phyloP scores from a whole-genome alignment of 1,284 basidiomycete species.

The Cryptococcus amylolentus region DNA sequence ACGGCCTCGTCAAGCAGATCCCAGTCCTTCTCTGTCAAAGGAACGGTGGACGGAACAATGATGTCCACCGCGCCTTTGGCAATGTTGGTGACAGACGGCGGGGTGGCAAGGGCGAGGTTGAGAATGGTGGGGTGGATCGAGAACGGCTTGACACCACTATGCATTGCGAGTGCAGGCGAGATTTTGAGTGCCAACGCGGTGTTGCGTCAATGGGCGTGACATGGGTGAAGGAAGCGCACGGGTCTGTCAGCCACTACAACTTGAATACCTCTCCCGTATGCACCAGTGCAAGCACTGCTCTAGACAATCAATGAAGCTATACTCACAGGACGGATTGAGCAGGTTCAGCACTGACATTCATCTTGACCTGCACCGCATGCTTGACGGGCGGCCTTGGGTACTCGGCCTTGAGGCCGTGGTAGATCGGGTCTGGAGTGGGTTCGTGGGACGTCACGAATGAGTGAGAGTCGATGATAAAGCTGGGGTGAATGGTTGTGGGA shows the following conservation, averaged over 20 bases:
- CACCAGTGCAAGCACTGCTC: not conserved
- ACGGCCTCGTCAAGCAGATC: slow-evolving; percentile 72
- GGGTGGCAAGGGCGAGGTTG: slow-evolving; percentile 24
- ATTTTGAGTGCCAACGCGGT: not conserved
- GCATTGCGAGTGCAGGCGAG: not conserved
- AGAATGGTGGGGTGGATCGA: slow-evolving; percentile 38
- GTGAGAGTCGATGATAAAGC: slow-evolving; percentile 40
- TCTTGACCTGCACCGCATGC: slow-evolving; percentile 28
- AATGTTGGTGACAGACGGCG: slow-evolving; percentile 29
- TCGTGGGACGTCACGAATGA: slow-evolving; percentile 17
- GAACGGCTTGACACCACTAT: slow-evolving; percentile 25
- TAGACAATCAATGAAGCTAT: not conserved
- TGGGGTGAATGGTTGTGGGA: slow-evolving; percentile 37
- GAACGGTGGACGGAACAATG: slow-evolving; percentile 32
- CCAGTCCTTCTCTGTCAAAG: slow-evolving; percentile 57
- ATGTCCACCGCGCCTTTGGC: slow-evolving; percentile 39
- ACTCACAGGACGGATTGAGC: slow-evolving; percentile 21
- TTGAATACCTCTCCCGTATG: not conserved
- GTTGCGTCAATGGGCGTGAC: not conserved
- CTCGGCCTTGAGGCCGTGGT: slow-evolving; percentile 8
- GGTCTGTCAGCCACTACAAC: not conserved
- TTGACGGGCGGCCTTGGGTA: slow-evolving; percentile 25
- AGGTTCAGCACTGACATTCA: slow-evolving; percentile 23
- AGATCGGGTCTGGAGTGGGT: slow-evolving; percentile 15
- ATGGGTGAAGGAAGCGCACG: not conserved